A percentile compares a stretch with the other conserved stretches of the same genome.
phyloP scores from a whole-genome alignment of 2,329 filamentous ascomycete genomes.

The Daldinia sp. region DNA sequence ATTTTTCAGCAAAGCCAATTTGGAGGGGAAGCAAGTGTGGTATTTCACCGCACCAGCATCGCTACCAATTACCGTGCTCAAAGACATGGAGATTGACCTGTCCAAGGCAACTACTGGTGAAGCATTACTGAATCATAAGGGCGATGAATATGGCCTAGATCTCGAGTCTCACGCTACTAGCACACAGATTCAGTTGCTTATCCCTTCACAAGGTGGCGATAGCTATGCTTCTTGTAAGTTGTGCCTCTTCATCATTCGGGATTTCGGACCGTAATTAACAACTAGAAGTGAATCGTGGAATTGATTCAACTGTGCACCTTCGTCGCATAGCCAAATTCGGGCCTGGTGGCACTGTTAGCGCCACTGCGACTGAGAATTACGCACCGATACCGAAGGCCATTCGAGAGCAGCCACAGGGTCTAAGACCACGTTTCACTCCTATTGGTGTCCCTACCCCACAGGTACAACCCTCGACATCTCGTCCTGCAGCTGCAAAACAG shows the following conservation, averaged over 20 bases:
- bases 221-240: conserved; percentile 67
- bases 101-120: conserved; percentile 66
- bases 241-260: conserved; percentile 20
- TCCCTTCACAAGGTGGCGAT: conserved; percentile 67
- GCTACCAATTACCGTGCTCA: conserved; percentile 75
- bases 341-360: conserved; percentile 55
- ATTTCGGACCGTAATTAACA: conserved; percentile 47
- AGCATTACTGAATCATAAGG: conserved; percentile 71
- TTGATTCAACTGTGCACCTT: conserved; percentile 73
- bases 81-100: conserved; percentile 71
- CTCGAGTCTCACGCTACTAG: conserved; percentile 65
- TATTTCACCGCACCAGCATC: conserved; percentile 80
- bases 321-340: conserved; percentile 71
- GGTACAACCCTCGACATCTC: conserved; percentile 17
- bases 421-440: conserved; percentile 76
- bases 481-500: conserved; percentile 10
- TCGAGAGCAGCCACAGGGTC: conserved; percentile 74
- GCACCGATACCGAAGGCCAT: conserved; percentile 62
- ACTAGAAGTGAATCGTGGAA: conserved; percentile 57
- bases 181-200: conserved; percentile 68
- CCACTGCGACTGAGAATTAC: conserved; percentile 57
- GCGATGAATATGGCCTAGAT: conserved; percentile 71
- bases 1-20: conserved; percentile 68
- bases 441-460: conserved; percentile 63
- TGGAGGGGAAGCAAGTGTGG: conserved; percentile 81